These are phyloP conservation scores for Thalassiosira mediterranea DNA, from an alignment of 352 stramenopile genomes.

Conservation along the genomic window DNA sequence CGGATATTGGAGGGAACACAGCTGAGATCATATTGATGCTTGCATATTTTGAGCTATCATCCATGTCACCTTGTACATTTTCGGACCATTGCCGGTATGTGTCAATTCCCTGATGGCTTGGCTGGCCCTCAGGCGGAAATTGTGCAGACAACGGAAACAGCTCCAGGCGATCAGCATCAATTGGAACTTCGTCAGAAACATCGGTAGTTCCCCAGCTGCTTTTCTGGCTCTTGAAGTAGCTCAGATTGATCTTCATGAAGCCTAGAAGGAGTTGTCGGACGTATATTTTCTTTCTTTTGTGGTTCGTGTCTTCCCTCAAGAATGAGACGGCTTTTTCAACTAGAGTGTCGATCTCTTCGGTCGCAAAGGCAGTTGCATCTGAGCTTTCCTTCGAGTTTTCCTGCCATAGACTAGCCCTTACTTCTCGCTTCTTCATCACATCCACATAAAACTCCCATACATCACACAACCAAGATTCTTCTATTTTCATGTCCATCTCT, in stretches of 20 bases:
- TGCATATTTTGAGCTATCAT: slow-evolving; percentile 32
- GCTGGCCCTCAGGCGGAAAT: neutral
- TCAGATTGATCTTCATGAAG: slow-evolving; percentile 77
- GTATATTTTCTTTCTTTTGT: slow-evolving; percentile 73
- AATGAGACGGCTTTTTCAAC: slow-evolving; percentile 37
- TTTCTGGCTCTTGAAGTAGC: slow-evolving; percentile 79
- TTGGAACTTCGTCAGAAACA: slow-evolving; percentile 13
- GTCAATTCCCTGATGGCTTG: slow-evolving; percentile 20
- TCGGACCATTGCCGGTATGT: slow-evolving; percentile 55
- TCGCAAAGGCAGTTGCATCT: slow-evolving; percentile 17
- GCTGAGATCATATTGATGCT: slow-evolving; percentile 71
- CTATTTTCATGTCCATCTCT: slow-evolving; percentile 85
- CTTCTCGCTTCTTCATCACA: slow-evolving; percentile 58
- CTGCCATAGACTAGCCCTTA: slow-evolving; percentile 2
- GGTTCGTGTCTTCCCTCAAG: slow-evolving; percentile 21
- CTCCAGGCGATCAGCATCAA: slow-evolving; percentile 26
- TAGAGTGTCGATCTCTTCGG: slow-evolving; percentile 9
- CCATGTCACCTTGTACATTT: slow-evolving; percentile 33
- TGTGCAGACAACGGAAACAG: slow-evolving; percentile 31
- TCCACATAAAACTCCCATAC: slow-evolving; percentile 78
- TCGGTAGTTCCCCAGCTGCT: slow-evolving; percentile 38
- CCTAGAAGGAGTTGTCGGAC: slow-evolving; percentile 77
- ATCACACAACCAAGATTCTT: slow-evolving; percentile 80
- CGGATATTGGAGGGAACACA: slow-evolving; percentile 80
- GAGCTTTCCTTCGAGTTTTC: slow-evolving; percentile 6